A percentile compares a stretch with the other conserved stretches of the same genome.
These are phyloP conservation scores for Cynara cardunculus DNA, from an alignment of 129 eudicot species.

Conservation along the genomic window DNA sequence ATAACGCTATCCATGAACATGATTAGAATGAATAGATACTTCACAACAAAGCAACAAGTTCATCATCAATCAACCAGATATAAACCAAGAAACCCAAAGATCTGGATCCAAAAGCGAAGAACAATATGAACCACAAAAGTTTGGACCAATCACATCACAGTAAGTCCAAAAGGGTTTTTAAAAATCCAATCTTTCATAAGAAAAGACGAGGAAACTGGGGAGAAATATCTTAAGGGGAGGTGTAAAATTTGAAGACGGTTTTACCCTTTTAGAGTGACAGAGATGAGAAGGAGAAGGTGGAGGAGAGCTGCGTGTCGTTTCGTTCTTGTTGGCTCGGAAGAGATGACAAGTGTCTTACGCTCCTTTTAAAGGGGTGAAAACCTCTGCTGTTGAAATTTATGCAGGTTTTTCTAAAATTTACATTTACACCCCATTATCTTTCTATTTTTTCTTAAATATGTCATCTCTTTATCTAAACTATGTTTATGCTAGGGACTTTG, in stretches of 20 bases:
- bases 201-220: neutral
- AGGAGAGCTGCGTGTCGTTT: slow-evolving; percentile 40
- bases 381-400: slow-evolving; percentile 27
- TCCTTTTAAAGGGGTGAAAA: slow-evolving; percentile 6
- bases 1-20: slow-evolving; percentile 16
- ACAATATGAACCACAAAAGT: slow-evolving; percentile 9
- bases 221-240: slow-evolving; percentile 16
- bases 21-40: neutral
- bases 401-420: neutral
- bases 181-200: slow-evolving; percentile 8
- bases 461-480: neutral
- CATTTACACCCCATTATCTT: slow-evolving; percentile 5
- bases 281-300: slow-evolving; percentile 20
- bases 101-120: slow-evolving; percentile 21
- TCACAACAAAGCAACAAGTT: neutral
- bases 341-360: slow-evolving; percentile 65
- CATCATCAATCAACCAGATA: neutral
- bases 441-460: neutral
- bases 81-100: slow-evolving; percentile 16
- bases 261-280: slow-evolving; percentile 47
- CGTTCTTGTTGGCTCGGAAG: slow-evolving; percentile 44
- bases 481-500: neutral
- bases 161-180: neutral
- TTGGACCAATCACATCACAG: slow-evolving; percentile 17
- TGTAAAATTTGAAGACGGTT: slow-evolving; percentile 32